Evolutionary conservation across 768 basidiomycete species (phyloP), one percentile per base, ranked within the genome.

Genomic region (Melanogaster broomeanus): DNA sequence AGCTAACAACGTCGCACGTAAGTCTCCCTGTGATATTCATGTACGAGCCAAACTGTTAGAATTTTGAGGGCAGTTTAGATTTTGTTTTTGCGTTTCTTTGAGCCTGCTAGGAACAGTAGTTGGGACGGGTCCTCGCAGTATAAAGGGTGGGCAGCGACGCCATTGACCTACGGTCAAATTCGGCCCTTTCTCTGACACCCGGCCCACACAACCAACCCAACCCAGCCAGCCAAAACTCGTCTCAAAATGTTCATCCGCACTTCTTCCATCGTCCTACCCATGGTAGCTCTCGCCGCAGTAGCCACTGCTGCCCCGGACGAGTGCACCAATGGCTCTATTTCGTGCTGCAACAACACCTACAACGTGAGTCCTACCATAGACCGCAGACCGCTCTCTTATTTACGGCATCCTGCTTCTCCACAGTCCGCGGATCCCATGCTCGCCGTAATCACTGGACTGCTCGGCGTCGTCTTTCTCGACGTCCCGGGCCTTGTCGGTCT

Each of bases 401-500:
- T 9, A 30, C 22, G 12, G 7, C 15, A 6, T 8, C 35, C 16
- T 6, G 10, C 16, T 22, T 34, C 24, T 27, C 28, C n/a, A 24
- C 22, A 43, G 49, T 12, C 25, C 34, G 21, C 50, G 18, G 42
- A 2, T 8, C 31, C 43, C 5, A 12, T 8, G 12, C 15, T 50
- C 22, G 15, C 43, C 4, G 2, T 12, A 6, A 16, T 50, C 22
- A 5, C 9, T n/a, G 28, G 24, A 3, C 16, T 47, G 22, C 19
- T 47, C 6, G 49, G 41, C 19, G n/a, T 48, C 34, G 18, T 10
- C 9, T 34, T 51, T 12, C 13, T 18, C n/a, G 24, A 11, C 5
- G 16, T 34, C 21, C 9, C 2, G 2, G 41, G 13, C 19, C 4
- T 38, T 1, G 24, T 77, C 42, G 77, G 77, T 33, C 16, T 74